Percentiles rank a stretch among this genome's conserved stretches.
Evolutionary conservation across 2,329 filamentous ascomycete genomes (phyloP).

Genomic region (Aspergillus nomiae): DNA sequence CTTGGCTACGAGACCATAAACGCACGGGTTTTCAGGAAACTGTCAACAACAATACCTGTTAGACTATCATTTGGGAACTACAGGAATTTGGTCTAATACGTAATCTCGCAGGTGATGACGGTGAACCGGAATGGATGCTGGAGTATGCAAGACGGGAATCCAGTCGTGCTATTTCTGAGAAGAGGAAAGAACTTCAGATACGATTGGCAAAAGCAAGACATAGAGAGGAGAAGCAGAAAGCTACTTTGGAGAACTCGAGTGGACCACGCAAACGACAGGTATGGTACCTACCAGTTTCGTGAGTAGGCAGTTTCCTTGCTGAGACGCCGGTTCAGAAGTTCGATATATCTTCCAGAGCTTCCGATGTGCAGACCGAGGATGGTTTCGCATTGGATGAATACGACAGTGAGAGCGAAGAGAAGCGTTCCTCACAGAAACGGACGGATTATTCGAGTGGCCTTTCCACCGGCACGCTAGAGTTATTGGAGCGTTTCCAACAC

Average conservation of each 20-base stretch:
- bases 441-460: constrained; percentile 51
- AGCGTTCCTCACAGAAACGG: constrained; percentile 25
- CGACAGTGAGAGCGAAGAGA: constrained; percentile 61
- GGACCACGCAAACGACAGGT: constrained; percentile 50
- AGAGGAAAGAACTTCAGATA: constrained; percentile 73
- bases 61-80: constrained; percentile 24
- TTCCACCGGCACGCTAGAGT: constrained; percentile 72
- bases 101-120: constrained; percentile 56
- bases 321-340: constrained; percentile 30
- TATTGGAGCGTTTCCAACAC: constrained; percentile 69
- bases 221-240: constrained; percentile 62
- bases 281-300: constrained; percentile 12
- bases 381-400: constrained; percentile 78
- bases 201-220: constrained; percentile 65
- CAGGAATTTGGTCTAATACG: background rate
- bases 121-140: constrained; percentile 82
- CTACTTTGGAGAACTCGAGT: constrained; percentile 53
- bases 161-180: constrained; percentile 64
- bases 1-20: constrained; percentile 87
- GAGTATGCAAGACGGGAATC: constrained; percentile 73
- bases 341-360: constrained; percentile 18
- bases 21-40: constrained; percentile 59
- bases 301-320: background rate
- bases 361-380: constrained; percentile 55
- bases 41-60: constrained; percentile 48